Base-by-base conservation (phyloP, 1,284 basidiomycete genomes). In the Leccinum colubrinum region DNA sequence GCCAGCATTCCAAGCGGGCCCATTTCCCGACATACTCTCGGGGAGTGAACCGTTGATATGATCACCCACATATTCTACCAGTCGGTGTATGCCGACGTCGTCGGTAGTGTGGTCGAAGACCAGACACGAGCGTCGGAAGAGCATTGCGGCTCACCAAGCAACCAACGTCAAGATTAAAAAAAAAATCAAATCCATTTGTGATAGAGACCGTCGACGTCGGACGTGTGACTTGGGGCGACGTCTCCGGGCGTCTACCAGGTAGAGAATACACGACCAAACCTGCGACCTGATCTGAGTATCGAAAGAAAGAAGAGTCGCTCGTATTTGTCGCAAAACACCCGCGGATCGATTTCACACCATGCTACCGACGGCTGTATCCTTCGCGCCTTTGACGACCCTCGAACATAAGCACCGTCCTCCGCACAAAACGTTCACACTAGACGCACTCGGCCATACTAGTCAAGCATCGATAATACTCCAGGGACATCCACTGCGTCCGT, bases 101-200 rank as follows among this genome's bases (percentile, higher is more conserved):
- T 50, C 63, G 39, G 63, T 52, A 35, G 37, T 30, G 46, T 46
- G 64, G 41, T 30, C 12, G 12, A 60, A 46, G 57, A 59, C 57
- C 35, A 14, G 56, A 11, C 35, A n/a, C 9, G 54, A 20, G 22
- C 22, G 22, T 25, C 22, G 22, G 22, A 25, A 25, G 22, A 25
- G 22, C 22, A 25, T 25, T 25, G 22, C 22, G 3, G 4, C 22
- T 25, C 22, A 25, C 22, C 22, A 25, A 25, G 22, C 22, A 25
- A 25, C 22, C 22, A 25, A 25, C 22, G 22, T 25, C 22, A 25
- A 25, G 22, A 25, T 25, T 22, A 4, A 25, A 25, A 25, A 25
- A 6, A 25, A 33, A 33, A 33, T 33, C 30, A 33, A 33, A 33
- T 33, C 4, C 9, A 33, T 33, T 33, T 51, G n/a, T 33, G 12